Percentiles rank a stretch among this genome's conserved stretches.
These are phyloP conservation scores for Metarhizium robertsii DNA, from an alignment of 2,329 filamentous ascomycete genomes.

Conservation along the genomic window DNA sequence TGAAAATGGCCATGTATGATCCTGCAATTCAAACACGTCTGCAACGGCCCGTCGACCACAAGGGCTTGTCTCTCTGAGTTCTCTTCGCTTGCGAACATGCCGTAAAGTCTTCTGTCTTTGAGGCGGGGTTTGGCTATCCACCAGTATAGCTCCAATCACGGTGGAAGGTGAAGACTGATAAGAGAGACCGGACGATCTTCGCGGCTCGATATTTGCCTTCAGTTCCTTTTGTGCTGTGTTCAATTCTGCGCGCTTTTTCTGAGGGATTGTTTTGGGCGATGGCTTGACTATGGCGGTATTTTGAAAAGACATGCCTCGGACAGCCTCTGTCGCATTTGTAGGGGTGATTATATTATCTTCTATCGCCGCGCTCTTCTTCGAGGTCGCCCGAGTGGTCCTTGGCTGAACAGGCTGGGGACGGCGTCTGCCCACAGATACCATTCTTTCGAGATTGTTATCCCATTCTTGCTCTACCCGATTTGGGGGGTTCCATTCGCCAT, in stretches of 20 bases:
- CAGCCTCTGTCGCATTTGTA: conserved; percentile 41
- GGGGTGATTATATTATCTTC: conserved; percentile 39
- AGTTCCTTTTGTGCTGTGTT: conserved; percentile 28
- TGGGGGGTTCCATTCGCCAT: conserved; percentile 46
- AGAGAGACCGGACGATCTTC: conserved; percentile 45
- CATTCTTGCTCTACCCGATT: conserved; percentile 44
- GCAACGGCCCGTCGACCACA: conserved; percentile 7
- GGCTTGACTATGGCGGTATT: conserved; percentile 28
- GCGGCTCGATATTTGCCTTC: conserved; percentile 32
- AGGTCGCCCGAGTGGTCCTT: neutral
- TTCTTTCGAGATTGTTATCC: conserved; percentile 43
- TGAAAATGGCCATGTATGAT: conserved; percentile 17
- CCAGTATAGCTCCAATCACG: conserved; percentile 47
- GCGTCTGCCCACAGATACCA: conserved; percentile 43
- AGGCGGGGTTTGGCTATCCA: conserved; percentile 33
- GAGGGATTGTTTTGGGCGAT: conserved; percentile 18
- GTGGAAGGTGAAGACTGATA: conserved; percentile 45
- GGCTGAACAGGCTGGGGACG: conserved; percentile 11
- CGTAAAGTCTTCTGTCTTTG: conserved; percentile 46
- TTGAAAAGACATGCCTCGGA: conserved; percentile 37
- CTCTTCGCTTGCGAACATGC: conserved; percentile 48
- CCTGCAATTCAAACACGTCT: conserved; percentile 8
- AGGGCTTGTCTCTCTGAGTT: conserved; percentile 35
- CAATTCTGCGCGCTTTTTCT: conserved; percentile 13
- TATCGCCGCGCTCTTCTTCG: conserved; percentile 22